Base-by-base conservation (phyloP, 73 alveolate genomes). In the Loxodes magnus region DNA sequence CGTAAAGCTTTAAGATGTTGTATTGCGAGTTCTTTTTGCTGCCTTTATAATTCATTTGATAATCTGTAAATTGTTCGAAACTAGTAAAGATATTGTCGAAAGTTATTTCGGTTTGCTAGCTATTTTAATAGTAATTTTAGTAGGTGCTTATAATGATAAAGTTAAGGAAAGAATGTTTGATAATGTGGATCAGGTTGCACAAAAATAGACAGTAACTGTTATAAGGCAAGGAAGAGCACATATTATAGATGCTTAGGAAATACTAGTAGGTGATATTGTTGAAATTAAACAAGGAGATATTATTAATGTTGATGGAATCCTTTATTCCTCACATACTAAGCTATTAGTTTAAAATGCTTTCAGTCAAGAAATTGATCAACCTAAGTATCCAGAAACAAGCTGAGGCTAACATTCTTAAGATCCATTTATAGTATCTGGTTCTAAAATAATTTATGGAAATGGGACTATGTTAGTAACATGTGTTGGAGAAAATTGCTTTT, bases 221-320 rank as follows among this genome's bases (percentile, higher is more conserved):
- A 71, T 63, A 25, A 59, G 98, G 44, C 84, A 56, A 33, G 98
- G 95, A 3, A 55, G 51, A 48, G 82, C 74, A 41, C 58, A 58
- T 22, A 76, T 83, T 30, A 58, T 83, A 43, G 48, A 79, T 5
- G 76, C 66, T 46, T 78, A 63, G 62, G 92, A 77, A 29, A 70
- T 90, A 27, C 74, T 90, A 26, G 96, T 81, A n/a, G 98, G 98
- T 7, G 98, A 90, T 62, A 24, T 90, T 34, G 63, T 90, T 42
- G 49, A 75, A 35, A 34, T 90, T 4, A 85, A 74, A 30, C 83
- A 86, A 30, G 98, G 98, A 28, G 95, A 87, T 70, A 77, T 70
- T 9, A 51, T 87, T 43, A 95, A 95, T 5, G 93, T 87, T 2
- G 98, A 90, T 60, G 93, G 96, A 29, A 63, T 90, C 31, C 77